phyloP scores from a whole-genome alignment of 225 moss, liverwort and hornwort species.

The Pleurozium schreberi region DNA sequence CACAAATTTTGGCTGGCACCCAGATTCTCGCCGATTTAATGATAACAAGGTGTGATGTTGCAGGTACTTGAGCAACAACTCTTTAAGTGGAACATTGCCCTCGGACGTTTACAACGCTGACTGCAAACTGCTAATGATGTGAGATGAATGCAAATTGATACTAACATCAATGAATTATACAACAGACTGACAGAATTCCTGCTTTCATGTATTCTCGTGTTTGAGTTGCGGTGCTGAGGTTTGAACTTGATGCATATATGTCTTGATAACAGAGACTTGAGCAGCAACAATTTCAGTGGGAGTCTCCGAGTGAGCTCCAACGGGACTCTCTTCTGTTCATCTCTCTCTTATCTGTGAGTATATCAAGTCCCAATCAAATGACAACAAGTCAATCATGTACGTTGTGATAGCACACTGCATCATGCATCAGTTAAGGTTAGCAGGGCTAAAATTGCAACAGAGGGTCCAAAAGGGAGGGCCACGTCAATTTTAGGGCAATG shows the following conservation, averaged over 20 bases:
- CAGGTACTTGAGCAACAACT: fast-evolving
- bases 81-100: neutral
- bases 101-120: neutral
- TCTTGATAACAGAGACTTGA: neutral
- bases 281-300: neutral
- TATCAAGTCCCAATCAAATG: neutral
- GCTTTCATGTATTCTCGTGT: neutral
- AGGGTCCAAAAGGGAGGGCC: no score
- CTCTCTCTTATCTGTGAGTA: fast-evolving
- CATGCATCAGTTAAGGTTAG: neutral
- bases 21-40: neutral
- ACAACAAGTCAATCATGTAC: no score
- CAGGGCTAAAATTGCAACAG: no score
- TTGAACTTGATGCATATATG: neutral
- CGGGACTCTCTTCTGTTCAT: neutral
- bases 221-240: no score
- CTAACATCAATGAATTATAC: neutral
- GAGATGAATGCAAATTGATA: no score
- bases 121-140: neutral
- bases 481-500: no score
- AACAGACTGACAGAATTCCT: neutral
- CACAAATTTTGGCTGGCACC: neutral
- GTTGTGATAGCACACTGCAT: neutral
- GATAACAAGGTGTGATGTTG: fast-evolving
- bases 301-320: neutral